Percentiles rank a stretch among this genome's conserved stretches.
Conservation (phyloP, 225 moss, liverwort and hornwort species). For the Takakia lepidozioides region DNA sequence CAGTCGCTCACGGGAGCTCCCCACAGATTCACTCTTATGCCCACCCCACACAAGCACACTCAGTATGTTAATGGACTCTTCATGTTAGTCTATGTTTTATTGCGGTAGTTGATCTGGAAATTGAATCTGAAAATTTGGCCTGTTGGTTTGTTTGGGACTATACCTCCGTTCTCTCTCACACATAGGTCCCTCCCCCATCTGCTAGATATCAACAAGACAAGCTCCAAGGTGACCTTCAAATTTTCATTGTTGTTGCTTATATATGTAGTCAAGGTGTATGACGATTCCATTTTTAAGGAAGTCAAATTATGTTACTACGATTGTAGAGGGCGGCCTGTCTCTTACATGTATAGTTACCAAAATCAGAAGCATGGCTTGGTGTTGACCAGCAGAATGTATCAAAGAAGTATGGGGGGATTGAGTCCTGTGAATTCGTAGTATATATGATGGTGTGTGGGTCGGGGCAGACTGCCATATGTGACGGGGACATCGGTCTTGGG, state of each 20-base stretch:
- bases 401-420: neutral
- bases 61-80: too few species aligned
- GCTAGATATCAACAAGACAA: neutral
- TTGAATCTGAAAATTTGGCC: neutral
- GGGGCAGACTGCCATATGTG: conserved; percentile 63
- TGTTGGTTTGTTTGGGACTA: neutral
- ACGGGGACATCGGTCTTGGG: conserved; percentile 89
- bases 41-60: conserved; percentile 20
- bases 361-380: too few species aligned
- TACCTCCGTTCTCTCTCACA: neutral
- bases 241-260: too few species aligned
- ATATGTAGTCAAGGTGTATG: too few species aligned
- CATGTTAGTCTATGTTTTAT: too few species aligned
- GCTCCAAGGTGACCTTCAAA: too few species aligned
- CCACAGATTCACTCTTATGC: conserved; percentile 29
- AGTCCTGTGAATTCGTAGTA: neutral
- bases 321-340: too few species aligned
- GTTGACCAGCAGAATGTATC: neutral
- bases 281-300: too few species aligned
- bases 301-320: too few species aligned
- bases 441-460: neutral
- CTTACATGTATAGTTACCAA: too few species aligned
- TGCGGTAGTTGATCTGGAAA: too few species aligned
- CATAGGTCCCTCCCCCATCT: too few species aligned
- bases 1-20: conserved; percentile 17